Evolutionary conservation across 2,329 filamentous ascomycete species (phyloP), one percentile per base, ranked within the genome.

Genomic region (Ceratocystis cubensis): DNA sequence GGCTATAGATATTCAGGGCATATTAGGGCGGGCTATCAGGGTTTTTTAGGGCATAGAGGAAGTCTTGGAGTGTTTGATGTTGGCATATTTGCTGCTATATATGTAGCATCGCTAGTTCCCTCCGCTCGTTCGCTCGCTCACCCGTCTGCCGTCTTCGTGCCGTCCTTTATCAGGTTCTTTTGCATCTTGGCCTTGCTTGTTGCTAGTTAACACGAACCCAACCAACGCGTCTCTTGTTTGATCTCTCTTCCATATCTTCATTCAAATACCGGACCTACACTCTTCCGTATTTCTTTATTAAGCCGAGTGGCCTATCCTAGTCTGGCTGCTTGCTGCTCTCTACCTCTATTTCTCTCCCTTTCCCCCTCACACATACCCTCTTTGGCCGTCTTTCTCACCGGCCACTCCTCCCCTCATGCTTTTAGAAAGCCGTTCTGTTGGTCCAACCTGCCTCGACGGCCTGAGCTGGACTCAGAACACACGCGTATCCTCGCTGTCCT

Each of bases 391-490:
- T 7, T 33, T 56, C 41, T 48, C 53, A 13, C 37, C 37, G 37
- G 37, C 37, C 10, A 13, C 8, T 13, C 10, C 8, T 41, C 37
- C 37, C 10, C 37, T 41, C 30, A 65, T 65, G 64, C 64, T 61
- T 61, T 41, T 61, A 28, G 56, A 41, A 65, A 37, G 64, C 64
- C 25, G 15, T 17, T 44, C 5, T 48, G 7, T 20, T 59, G 10
- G 13, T 17, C 37, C 53, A 45, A 45, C 64, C 33, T 33, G 15
- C 41, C 28, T 65, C 64, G 64, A 59, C 64, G 53, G 33, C 64
- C 30, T 61, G 64, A 65, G 64, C 64, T 61, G 64, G 64, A 25
- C 64, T 65, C 64, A 33, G 25, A 63, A 50, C 25, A 48, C 20
- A 15, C 37, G 10, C 17, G n/a, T 44, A 45, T 22, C 1, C 13